phyloP scores from a whole-genome alignment of 345 rosid genomes.

The Draba incana region DNA sequence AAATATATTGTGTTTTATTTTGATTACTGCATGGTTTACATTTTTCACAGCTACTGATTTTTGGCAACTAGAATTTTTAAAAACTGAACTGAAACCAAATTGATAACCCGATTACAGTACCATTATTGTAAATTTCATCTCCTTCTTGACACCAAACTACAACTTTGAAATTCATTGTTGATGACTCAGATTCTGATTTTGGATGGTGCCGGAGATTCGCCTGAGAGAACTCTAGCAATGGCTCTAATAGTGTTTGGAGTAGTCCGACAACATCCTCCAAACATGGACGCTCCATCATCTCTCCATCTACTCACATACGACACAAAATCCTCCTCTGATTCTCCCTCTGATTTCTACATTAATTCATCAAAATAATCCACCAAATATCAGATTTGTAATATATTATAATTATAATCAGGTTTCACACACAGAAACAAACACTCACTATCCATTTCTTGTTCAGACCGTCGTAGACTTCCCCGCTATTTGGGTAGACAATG shows the following conservation, averaged over 20 bases:
- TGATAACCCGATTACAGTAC: not conserved
- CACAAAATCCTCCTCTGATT: slow-evolving; percentile 71
- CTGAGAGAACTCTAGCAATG: slow-evolving; percentile 54
- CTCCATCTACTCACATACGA: slow-evolving; percentile 70
- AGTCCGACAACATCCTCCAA: slow-evolving; percentile 95
- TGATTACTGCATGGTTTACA: no score
- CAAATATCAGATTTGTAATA: not conserved
- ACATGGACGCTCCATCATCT: slow-evolving; percentile 72
- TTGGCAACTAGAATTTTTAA: no score
- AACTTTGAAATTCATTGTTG: slow-evolving; percentile 1
- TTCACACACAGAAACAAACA: slow-evolving; percentile 7
- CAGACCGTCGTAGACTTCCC: slow-evolving; percentile 70
- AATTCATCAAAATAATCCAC: not conserved
- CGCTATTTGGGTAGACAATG: slow-evolving; percentile 80
- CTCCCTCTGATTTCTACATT: slow-evolving; percentile 62
- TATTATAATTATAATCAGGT: not conserved
- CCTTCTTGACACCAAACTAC: slow-evolving; percentile 7
- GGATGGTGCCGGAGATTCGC: slow-evolving; percentile 37
- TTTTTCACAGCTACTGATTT: no score
- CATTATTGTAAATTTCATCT: not conserved
- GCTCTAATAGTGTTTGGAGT: slow-evolving; percentile 80
- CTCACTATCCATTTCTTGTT: slow-evolving; percentile 82
- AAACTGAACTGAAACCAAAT: no score
- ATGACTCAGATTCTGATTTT: slow-evolving; percentile 23
- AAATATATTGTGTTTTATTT: no score